Evolutionary conservation across 2,329 filamentous ascomycete species (phyloP).

Genomic region (Aureobasidium uvarum): DNA sequence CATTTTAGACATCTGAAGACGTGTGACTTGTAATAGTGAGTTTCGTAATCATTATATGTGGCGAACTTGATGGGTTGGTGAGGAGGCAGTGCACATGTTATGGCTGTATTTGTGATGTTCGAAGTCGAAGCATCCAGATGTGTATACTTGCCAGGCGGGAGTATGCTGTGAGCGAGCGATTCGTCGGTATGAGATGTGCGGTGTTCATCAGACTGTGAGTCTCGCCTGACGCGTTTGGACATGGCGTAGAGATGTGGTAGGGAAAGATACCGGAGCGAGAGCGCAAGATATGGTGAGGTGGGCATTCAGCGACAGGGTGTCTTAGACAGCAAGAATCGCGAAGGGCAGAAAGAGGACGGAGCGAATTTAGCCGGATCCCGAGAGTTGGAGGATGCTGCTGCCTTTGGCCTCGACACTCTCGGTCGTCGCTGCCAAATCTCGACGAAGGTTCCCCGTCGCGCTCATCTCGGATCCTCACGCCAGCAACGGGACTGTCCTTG

Average conservation of each 20-base stretch:
- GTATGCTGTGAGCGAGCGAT: slow-evolving; percentile 20
- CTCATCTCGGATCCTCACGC: neutral
- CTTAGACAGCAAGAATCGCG: neutral
- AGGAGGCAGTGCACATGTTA: slow-evolving; percentile 79
- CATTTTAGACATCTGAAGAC: slow-evolving; percentile 84
- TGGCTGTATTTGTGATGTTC: slow-evolving; percentile 46
- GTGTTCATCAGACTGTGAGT: slow-evolving; percentile 38
- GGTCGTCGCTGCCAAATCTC: slow-evolving; percentile 1
- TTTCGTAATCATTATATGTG: slow-evolving; percentile 77
- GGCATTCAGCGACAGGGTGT: neutral
- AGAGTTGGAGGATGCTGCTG: slow-evolving; percentile 4
- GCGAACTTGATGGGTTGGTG: slow-evolving; percentile 71
- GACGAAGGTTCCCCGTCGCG: neutral
- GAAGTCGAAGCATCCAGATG: slow-evolving; percentile 54
- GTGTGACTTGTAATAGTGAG: slow-evolving; percentile 79
- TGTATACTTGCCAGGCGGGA: slow-evolving; percentile 42
- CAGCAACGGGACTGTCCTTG: slow-evolving; percentile 27
- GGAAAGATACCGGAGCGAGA: neutral
- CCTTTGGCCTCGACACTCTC: neutral
- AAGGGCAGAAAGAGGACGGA: neutral
- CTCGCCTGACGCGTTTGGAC: slow-evolving; percentile 60
- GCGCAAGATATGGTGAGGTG: neutral
- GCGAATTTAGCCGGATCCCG: neutral
- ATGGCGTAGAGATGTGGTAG: slow-evolving; percentile 41
- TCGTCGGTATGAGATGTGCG: slow-evolving; percentile 30